Base-by-base conservation (phyloP, 2,329 filamentous ascomycete species). In the Epichloe hybrida region DNA sequence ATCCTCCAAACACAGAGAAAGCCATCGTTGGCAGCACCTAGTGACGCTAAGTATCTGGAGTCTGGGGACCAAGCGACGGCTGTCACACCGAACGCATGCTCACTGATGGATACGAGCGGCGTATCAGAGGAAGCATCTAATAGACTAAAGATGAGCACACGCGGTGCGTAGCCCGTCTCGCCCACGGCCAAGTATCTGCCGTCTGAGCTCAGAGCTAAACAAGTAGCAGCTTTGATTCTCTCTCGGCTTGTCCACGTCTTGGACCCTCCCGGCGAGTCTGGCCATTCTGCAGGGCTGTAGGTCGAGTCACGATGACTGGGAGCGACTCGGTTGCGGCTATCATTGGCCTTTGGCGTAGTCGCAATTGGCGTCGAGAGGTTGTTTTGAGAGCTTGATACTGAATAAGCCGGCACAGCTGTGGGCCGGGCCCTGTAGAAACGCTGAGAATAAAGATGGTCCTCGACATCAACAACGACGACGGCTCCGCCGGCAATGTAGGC, bases 401-500 rank as follows among this genome's bases (percentile, higher is more conserved):
- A 55, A 73, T 86, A 66, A 65, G 79, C 55, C 64, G 89, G 86
- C 40, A 86, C 66, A 5, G 88, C 85, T 21, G 82, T 81, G 11
- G 90, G 89, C 35, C 87, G 80, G 40, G 91, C 93, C 62, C 89
- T 81, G 71, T 88, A 97, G 72, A 97, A 97, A 53, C 88, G 84
- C 65, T 97, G 91, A 1, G 77, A 77, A 61, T 77, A 79, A 48
- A 72, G 66, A 62, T 86, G 74, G 48, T 81, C 79, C 56, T 88
- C 80, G 49, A 96, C 74, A 58, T 86, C 83, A 7, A 90, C 88
- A 17, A 97, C 80, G 0, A 98, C 88, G n/a, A 88, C 91, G 42
- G 91, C 88, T 9, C 89, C 93, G 50, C 93, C 93, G 8, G 93
- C 91, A 55, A 89, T 90, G 65, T 95, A 93, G 50, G 89, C 89